Evolutionary conservation across 23 red algal species (phyloP), one percentile per base, ranked within the genome.

Genomic region (Agarophyton chilense): DNA sequence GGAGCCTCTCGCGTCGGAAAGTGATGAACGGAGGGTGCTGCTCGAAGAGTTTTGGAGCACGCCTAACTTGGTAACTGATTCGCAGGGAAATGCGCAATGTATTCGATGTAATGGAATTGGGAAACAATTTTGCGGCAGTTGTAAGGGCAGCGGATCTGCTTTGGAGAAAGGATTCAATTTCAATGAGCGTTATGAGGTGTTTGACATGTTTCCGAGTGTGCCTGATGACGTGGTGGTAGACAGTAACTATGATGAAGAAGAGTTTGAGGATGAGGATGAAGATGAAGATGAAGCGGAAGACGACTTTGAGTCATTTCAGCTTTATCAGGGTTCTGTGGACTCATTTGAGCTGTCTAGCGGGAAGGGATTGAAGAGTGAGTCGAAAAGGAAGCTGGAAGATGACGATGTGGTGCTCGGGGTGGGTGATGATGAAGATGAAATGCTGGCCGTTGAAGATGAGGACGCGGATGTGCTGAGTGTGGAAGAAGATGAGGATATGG

Each of bases 61-160:
- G 17, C 88, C 88, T 7, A 70, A 80, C 68, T 60, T 91, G 35
- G 74, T 81, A 24, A 58, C 82, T 4, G 77, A 91, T 31, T 67
- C 41, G 16, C 46, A 52, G 7, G 88, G 88, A 2, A 46, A 61
- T 35, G 88, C 88, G 10, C 88, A 91, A 35, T 91, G 88, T 54
- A 22, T 82, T 10, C 35, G 55, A 73, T 91, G 88, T 58, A 82
- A 91, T 60, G 77, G 88, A 4, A 91, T 91, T 12, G 88, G 88
- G 32, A 91, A 91, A n/a, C 76, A 81, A 76, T 91, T 91, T 42
- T 91, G 88, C 53, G 10, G 0, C 5, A 73, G 3, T 28, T 91
- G 88, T 60, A 72, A 82, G 26, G 88, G 88, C 14, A 79, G 72
- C 53, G 88, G 88, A 19, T 91, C 74, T 19, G 63, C 88, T 26